A percentile compares a stretch with the other conserved stretches of the same genome.
phyloP scores from a whole-genome alignment of 2,329 filamentous ascomycete species.

The Cordyceps militaris region DNA sequence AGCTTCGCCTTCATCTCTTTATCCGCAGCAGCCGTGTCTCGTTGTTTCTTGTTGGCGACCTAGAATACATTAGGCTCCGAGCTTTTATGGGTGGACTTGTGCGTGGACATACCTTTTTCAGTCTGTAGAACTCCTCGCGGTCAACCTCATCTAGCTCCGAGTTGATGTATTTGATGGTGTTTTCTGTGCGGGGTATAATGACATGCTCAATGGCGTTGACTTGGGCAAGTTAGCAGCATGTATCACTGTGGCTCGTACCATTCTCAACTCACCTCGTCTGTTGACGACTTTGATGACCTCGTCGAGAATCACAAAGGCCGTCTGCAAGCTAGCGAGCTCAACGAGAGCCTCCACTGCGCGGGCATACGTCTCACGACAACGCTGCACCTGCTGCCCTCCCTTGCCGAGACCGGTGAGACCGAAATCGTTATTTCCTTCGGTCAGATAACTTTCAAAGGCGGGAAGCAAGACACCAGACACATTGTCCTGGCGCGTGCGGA shows the following conservation, averaged over 20 bases:
- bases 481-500: conserved; percentile 95
- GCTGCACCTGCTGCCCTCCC: conserved; percentile 93
- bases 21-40: conserved; percentile 64
- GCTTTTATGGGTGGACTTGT: background rate
- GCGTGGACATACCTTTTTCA: conserved; percentile 63
- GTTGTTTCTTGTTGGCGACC: conserved; percentile 76
- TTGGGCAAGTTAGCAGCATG: conserved; percentile 26
- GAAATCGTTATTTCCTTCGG: conserved; percentile 91
- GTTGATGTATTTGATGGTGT: conserved; percentile 99
- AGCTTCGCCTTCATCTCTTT: conserved; percentile 70
- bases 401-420: conserved; percentile 92
- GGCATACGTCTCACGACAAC: conserved; percentile 91
- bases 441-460: conserved; percentile 83
- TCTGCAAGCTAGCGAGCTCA: conserved; percentile 90
- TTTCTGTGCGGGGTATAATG: conserved; percentile 95
- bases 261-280: conserved; percentile 61
- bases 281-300: conserved; percentile 99
- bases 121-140: conserved; percentile 92
- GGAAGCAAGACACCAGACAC: conserved; percentile 94
- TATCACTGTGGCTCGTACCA: conserved; percentile 3
- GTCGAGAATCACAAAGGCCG: conserved; percentile 94
- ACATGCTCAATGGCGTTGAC: conserved; percentile 96
- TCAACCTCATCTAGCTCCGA: conserved; percentile 96
- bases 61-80: conserved; percentile 16
- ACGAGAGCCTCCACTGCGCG: conserved; percentile 93